A percentile compares a stretch with the other conserved stretches of the same genome.
Evolutionary conservation across 139 green algal genomes (phyloP).

Genomic region (Closterium sp.): DNA sequence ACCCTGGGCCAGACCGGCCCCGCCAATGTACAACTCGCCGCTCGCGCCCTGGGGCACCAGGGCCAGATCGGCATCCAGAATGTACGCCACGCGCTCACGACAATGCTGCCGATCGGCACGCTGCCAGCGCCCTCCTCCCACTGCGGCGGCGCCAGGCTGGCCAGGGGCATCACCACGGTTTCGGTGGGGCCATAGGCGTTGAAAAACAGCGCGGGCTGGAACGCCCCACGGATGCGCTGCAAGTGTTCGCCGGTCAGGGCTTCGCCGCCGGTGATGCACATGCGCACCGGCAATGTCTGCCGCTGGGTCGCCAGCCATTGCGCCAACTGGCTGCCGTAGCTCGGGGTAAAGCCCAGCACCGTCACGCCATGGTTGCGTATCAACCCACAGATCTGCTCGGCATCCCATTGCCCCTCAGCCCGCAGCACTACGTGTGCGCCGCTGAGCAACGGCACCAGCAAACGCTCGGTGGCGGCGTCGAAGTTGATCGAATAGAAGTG

Average conservation of each 20-base stretch:
- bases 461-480: constrained; percentile 23
- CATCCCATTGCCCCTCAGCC: background rate
- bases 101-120: background rate
- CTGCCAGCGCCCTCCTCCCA: no score
- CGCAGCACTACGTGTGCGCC: background rate
- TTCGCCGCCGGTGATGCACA: background rate
- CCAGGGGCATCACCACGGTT: no score
- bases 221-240: no score
- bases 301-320: no score
- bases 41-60: constrained; percentile 2
- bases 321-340: background rate
- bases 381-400: background rate
- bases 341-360: background rate
- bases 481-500: constrained; percentile 15
- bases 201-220: background rate
- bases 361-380: background rate
- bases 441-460: constrained; percentile 4
- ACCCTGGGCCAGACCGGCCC: constrained; percentile 5
- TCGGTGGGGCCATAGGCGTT: background rate
- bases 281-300: background rate
- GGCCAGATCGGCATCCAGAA: constrained; percentile 17
- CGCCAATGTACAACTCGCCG: constrained; percentile 35
- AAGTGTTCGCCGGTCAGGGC: background rate
- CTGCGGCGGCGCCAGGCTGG: no score
- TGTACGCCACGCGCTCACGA: background rate